Evolutionary conservation across 2,329 filamentous ascomycete species (phyloP).

Genomic region (Coniella vitis): DNA sequence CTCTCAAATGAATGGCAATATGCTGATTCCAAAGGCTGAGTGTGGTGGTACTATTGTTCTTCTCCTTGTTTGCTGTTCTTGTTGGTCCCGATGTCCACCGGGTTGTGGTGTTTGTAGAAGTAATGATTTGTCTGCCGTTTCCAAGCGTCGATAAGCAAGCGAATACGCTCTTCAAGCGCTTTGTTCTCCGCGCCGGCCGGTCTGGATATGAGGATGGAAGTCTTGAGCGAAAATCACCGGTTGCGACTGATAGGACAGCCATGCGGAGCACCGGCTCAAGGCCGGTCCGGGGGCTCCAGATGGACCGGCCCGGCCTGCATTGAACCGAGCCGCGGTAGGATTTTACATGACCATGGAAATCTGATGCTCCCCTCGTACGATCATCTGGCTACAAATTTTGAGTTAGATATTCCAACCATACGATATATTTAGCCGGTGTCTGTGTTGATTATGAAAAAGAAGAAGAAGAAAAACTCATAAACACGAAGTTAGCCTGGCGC

Average conservation of each 20-base stretch:
- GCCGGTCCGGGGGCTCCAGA: background rate
- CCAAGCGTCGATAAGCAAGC: too few species aligned
- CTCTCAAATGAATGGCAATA: too few species aligned
- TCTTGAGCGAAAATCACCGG: background rate
- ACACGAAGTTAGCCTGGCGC: too few species aligned
- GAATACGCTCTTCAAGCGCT: background rate
- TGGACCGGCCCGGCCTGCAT: background rate
- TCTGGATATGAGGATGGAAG: background rate
- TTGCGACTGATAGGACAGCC: background rate
- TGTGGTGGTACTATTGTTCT: too few species aligned
- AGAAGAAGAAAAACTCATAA: too few species aligned
- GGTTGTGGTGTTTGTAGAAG: background rate
- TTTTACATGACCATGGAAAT: background rate
- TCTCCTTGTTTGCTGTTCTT: too few species aligned
- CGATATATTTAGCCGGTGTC: too few species aligned
- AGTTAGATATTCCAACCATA: too few species aligned
- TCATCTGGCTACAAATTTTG: background rate
- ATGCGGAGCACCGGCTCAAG: background rate
- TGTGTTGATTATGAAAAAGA: too few species aligned
- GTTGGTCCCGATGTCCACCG: background rate
- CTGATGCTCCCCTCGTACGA: background rate
- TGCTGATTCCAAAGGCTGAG: background rate
- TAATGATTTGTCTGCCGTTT: too few species aligned
- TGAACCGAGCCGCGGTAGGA: background rate
- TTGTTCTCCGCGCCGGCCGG: background rate